Percentiles rank a stretch among this genome's conserved stretches.
These are phyloP conservation scores for Suillus ampliporus DNA, from an alignment of 768 basidiomycete genomes.

Conservation along the genomic window DNA sequence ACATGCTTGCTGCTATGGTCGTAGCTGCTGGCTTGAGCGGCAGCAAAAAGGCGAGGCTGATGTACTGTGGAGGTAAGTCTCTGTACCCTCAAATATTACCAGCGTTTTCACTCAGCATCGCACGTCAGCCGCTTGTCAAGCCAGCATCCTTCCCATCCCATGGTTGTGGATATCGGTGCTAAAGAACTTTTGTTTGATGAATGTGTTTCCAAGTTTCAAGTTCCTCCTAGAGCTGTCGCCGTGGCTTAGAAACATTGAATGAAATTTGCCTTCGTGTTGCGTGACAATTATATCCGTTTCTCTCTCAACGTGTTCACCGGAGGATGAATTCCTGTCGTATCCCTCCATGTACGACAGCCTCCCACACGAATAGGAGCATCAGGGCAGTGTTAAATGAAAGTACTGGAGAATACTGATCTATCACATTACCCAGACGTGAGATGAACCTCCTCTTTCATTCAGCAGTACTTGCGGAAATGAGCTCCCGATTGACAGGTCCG, in stretches of 20 bases:
- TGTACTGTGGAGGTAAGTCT: conserved; percentile 69
- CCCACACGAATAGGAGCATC: not conserved
- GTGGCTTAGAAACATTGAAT: conserved; percentile 6
- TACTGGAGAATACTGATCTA: not conserved
- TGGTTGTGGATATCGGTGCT: conserved; percentile 62
- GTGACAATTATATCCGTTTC: too few species aligned
- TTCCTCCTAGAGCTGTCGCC: conserved; percentile 57
- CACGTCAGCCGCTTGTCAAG: conserved; percentile 45
- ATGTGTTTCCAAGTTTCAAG: conserved; percentile 58
- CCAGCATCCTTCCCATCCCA: conserved; percentile 71
- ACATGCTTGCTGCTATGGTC: conserved; percentile 69
- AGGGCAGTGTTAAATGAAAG: not conserved
- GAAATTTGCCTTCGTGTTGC: not conserved
- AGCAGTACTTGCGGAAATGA: not conserved
- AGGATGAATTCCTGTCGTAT: too few species aligned
- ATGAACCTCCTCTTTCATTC: not conserved
- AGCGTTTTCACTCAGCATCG: conserved; percentile 14
- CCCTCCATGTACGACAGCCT: not conserved
- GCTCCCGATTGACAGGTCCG: not conserved
- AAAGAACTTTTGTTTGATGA: conserved; percentile 73
- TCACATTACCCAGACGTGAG: too few species aligned
- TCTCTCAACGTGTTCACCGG: too few species aligned
- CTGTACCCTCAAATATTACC: conserved; percentile 3
- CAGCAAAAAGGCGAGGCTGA: conserved; percentile 66
- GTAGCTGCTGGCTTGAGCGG: conserved; percentile 67